Evolutionary conservation across 176 grass and related monocot species (phyloP), one percentile per base, ranked within the genome.

Genomic region (Hordeum marinum): DNA sequence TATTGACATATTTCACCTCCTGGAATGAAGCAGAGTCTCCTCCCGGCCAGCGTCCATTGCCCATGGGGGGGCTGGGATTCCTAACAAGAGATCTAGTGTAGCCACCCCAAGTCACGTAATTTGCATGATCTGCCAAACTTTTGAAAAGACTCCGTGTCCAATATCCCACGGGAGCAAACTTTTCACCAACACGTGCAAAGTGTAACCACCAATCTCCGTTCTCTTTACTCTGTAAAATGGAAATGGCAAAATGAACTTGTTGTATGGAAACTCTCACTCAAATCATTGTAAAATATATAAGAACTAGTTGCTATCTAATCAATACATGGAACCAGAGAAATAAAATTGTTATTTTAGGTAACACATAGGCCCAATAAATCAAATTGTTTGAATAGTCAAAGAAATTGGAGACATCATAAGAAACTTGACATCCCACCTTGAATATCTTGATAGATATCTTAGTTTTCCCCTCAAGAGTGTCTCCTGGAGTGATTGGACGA

Each of bases 381-480:
- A 18, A 36, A 13, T 5, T 57, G 5, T 58, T 34, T 35, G 6
- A 57, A 57, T 32, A 29, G 9, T 42, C 5, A 40, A 5, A 63
- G 7, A 61, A 41, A 26, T 11, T 27, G 9, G 8, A 63, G 27
- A 75, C 6, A 20, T 54, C 3, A 9, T 42, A 25, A 42, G 13
- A 17, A 21, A 46, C 9, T 80, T 35, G 6, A 8, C 42, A 35
- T 24, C 20, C 18, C 45, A 54, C 63, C 67, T 82, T 82, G 35
- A 82, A 72, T 72, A 82, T 72, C 52, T 72, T 82, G 80, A 82
- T 29, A 11, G 66, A 26, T 55, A 71, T 82, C n/a, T 82, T 78
- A 61, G 10, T 5, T 39, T 60, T 58, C 1, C 11, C 54, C 3
- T 61, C 7, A 1, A 61, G 57, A 62, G 76, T 24, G 8, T 40